Conservation (phyloP, 2,329 filamentous ascomycete species). For the Rutstroemia sp. region DNA sequence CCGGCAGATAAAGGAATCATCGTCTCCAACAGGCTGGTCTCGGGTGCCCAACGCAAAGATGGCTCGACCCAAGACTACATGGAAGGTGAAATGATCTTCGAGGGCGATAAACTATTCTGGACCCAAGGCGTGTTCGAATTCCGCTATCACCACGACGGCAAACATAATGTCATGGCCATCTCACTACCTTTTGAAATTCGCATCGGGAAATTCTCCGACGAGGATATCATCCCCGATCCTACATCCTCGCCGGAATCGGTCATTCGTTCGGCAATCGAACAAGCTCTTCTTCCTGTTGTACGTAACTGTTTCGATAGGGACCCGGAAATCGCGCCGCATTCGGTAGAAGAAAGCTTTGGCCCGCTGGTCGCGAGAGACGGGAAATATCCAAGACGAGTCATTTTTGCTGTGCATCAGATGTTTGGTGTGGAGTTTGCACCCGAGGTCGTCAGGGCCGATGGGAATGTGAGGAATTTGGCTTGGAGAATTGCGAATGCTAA, state of each 20-base stretch:
- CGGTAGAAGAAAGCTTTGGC: slow-evolving; percentile 75
- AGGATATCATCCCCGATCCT: background rate
- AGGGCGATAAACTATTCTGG: slow-evolving; percentile 95
- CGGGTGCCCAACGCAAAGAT: slow-evolving; percentile 35
- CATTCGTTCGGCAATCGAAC: slow-evolving; percentile 65
- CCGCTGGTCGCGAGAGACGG: slow-evolving; percentile 76
- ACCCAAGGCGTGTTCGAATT: slow-evolving; percentile 94
- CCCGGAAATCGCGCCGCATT: slow-evolving; percentile 79
- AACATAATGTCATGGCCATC: slow-evolving; percentile 89
- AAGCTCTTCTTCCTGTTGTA: slow-evolving; percentile 71
- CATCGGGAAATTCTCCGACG: slow-evolving; percentile 59
- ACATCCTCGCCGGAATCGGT: slow-evolving; percentile 49
- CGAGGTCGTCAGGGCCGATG: slow-evolving; percentile 86
- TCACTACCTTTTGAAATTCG: slow-evolving; percentile 89
- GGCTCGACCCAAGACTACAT: slow-evolving; percentile 52
- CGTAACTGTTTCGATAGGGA: slow-evolving; percentile 91
- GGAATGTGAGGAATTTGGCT: slow-evolving; percentile 80
- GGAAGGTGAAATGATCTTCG: slow-evolving; percentile 77
- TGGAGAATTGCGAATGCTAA: slow-evolving; percentile 96
- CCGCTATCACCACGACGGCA: slow-evolving; percentile 89
- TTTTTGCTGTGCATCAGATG: slow-evolving; percentile 94
- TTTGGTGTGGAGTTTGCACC: slow-evolving; percentile 94
- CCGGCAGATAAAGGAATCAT: slow-evolving; percentile 72
- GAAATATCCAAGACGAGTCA: slow-evolving; percentile 83
- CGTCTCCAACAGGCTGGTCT: slow-evolving; percentile 54